Percentiles rank a stretch among this genome's conserved stretches.
These are phyloP conservation scores for Colletotrichum sp. DNA, from an alignment of 2,329 filamentous ascomycete genomes.

Conservation along the genomic window DNA sequence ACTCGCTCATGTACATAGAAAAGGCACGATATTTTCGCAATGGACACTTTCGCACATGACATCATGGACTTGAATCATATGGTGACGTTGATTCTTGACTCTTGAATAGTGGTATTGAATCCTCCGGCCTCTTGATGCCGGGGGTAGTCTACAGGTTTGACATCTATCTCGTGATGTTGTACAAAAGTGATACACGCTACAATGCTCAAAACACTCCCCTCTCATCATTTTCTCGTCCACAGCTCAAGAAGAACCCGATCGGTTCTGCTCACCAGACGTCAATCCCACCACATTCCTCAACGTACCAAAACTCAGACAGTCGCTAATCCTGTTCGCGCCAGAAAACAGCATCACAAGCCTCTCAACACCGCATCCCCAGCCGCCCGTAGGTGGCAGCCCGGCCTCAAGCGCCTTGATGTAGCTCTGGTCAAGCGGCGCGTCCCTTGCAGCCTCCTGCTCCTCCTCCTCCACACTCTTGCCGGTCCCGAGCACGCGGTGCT, in stretches of 20 bases:
- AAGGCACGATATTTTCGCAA: not conserved
- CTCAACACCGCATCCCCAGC: constrained; percentile 95
- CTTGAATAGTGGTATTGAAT: not conserved
- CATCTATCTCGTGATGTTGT: not conserved
- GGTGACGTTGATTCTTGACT: not conserved
- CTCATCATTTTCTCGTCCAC: too few species aligned
- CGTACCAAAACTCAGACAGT: constrained; percentile 89
- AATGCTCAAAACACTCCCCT: not conserved
- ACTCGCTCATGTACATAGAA: not conserved
- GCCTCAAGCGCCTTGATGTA: constrained; percentile 87
- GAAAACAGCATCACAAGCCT: constrained; percentile 90
- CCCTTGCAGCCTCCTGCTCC: constrained; percentile 41
- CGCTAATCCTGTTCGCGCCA: constrained; percentile 77
- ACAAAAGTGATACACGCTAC: not conserved
- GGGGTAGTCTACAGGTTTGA: not conserved
- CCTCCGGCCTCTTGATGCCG: not conserved
- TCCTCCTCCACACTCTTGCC: constrained; percentile 31
- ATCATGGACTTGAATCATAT: not conserved
- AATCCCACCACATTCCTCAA: constrained; percentile 70
- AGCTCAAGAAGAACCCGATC: not conserved
- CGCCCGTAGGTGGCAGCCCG: constrained; percentile 92
- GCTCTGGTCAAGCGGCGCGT: constrained; percentile 69
- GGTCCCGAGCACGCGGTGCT: constrained; percentile 46
- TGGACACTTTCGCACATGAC: not conserved
- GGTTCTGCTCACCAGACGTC: constrained; percentile 34